Percentiles rank a stretch among this genome's conserved stretches.
These are phyloP conservation scores for Hypericum androsaemum DNA, from an alignment of 345 rosid genomes.

Conservation along the genomic window DNA sequence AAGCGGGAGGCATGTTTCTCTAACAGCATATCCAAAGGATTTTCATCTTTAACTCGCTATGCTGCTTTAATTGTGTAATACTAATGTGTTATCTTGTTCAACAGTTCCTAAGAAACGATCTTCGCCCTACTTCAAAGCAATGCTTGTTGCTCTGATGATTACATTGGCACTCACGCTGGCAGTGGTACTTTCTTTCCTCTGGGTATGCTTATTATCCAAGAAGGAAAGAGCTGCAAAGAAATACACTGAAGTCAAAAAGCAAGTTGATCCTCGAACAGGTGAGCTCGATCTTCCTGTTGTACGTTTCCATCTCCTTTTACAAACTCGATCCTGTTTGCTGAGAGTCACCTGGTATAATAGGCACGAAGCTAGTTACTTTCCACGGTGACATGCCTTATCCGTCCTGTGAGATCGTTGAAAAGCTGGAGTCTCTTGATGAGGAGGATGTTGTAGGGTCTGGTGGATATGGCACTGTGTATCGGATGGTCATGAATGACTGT, in stretches of 20 bases:
- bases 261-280: slow-evolving; percentile 57
- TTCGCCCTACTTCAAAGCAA: slow-evolving; percentile 76
- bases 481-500: slow-evolving; percentile 98
- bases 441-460: slow-evolving; percentile 95
- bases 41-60: not conserved
- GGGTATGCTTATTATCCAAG: slow-evolving; percentile 72
- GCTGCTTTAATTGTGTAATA: not conserved
- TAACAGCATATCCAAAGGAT: too few relatives aligned
- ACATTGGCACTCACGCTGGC: slow-evolving; percentile 63
- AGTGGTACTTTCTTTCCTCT: slow-evolving; percentile 57
- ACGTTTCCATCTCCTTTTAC: too few relatives aligned
- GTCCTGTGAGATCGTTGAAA: slow-evolving; percentile 65
- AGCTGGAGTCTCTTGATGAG: slow-evolving; percentile 84
- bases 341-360: slow-evolving; percentile 14
- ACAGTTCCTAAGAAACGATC: slow-evolving; percentile 63
- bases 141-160: slow-evolving; percentile 72
- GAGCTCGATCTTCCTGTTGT: slow-evolving; percentile 10
- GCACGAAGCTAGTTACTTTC: slow-evolving; percentile 82
- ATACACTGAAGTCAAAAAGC: slow-evolving; percentile 89
- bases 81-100: slow-evolving; percentile 3
- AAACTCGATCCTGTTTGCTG: too few relatives aligned
- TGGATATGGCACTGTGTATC: slow-evolving; percentile 87
- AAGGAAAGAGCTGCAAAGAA: slow-evolving; percentile 80
- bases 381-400: slow-evolving; percentile 94
- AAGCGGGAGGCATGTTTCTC: slow-evolving; percentile 51